A percentile compares a stretch with the other conserved stretches of the same genome.
phyloP scores from a whole-genome alignment of 306 rosid species.

The Ziziphus jujuba region DNA sequence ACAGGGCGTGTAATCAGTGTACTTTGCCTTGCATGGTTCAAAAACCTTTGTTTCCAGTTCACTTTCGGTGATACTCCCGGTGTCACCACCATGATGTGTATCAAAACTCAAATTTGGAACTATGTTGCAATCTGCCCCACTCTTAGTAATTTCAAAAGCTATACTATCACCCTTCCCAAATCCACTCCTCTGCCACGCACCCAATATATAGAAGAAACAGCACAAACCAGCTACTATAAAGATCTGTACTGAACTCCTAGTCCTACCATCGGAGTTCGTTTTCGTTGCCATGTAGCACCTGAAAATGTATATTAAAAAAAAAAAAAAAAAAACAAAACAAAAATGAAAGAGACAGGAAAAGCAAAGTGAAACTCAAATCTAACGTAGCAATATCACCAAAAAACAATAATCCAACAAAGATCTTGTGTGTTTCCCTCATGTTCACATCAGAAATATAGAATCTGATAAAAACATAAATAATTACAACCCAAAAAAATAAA shows the following conservation, averaged over 20 bases:
- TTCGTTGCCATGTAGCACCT: constrained; percentile 73
- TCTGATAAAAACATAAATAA: constrained; percentile 16
- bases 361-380: constrained; percentile 4
- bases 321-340: neutral
- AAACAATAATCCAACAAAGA: constrained; percentile 12
- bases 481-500: constrained; percentile 3
- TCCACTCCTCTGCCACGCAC: constrained; percentile 96
- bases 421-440: neutral
- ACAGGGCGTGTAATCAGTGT: constrained; percentile 89
- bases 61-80: constrained; percentile 46
- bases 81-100: constrained; percentile 80
- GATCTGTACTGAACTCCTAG: constrained; percentile 82
- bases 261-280: constrained; percentile 66
- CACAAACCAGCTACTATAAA: constrained; percentile 83
- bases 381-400: neutral
- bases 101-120: constrained; percentile 72
- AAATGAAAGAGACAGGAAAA: no score
- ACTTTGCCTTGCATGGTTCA: constrained; percentile 53
- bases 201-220: constrained; percentile 87
- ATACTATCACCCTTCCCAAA: constrained; percentile 94
- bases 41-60: constrained; percentile 52
- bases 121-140: constrained; percentile 55
- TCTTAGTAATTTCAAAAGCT: constrained; percentile 71
- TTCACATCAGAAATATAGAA: neutral
- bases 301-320: no score